Evolutionary conservation across 805 yeast species (phyloP).

Genomic region (Wickerhamomyces chaumierensis): DNA sequence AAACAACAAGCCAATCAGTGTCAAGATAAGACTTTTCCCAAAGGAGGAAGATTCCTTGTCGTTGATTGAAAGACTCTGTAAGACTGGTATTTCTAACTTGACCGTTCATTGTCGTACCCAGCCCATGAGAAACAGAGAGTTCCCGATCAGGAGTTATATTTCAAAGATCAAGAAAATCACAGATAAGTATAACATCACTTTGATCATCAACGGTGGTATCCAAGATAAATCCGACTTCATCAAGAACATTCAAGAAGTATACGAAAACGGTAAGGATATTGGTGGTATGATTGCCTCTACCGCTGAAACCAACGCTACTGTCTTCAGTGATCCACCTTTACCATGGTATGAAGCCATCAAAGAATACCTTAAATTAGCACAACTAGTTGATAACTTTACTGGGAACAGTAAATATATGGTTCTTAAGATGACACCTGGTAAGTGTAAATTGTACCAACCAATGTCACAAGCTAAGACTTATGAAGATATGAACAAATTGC

Average conservation of each 20-base stretch:
- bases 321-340: constrained; percentile 36
- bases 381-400: constrained; percentile 44
- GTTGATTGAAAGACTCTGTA: constrained; percentile 44
- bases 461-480: constrained; percentile 45
- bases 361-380: constrained; percentile 47
- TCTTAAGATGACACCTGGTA: constrained; percentile 71
- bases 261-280: constrained; percentile 40
- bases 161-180: constrained; percentile 52
- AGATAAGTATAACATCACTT: constrained; percentile 47
- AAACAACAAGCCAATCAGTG: constrained; percentile 69
- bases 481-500: constrained; percentile 31
- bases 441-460: constrained; percentile 43
- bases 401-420: constrained; percentile 78
- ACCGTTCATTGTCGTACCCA: constrained; percentile 90
- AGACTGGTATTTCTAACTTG: constrained; percentile 76
- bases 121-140: constrained; percentile 79
- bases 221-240: constrained; percentile 40
- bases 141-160: constrained; percentile 64
- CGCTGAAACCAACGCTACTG: constrained; percentile 81
- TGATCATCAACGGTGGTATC: constrained; percentile 78
- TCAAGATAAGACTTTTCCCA: constrained; percentile 75
- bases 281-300: constrained; percentile 93
- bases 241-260: constrained; percentile 28
- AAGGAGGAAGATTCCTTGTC: constrained; percentile 46
- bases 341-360: constrained; percentile 44